Base-by-base conservation (phyloP, 352 stramenopile genomes). In the Globisporangium cystogenes region DNA sequence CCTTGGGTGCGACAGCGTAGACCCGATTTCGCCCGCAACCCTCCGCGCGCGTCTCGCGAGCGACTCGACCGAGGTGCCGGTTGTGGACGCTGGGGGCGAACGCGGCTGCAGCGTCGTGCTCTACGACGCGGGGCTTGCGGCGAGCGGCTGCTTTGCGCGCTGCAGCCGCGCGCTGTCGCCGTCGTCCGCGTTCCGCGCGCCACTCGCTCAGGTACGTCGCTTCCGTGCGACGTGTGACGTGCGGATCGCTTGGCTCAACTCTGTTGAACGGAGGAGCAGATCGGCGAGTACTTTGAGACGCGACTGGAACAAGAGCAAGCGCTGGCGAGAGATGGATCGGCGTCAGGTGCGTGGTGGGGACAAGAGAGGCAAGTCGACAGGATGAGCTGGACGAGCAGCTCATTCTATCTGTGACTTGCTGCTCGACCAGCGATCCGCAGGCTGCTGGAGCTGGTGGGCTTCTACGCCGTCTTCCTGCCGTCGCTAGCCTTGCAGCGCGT, bases 381-480 rank as follows among this genome's bases (percentile, higher is more conserved):
- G 26, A 29, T 29, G 26, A 29, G 3, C 5, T 29, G 26, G 26
- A 5, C 26, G 26, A 29, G 26, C 3, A 29, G 2, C 26, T 29
- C 26, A 29, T 29, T 5, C 26, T 2, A 29, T 2, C 26, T 29
- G 26, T 29, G 26, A 29, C 26, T 29, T 29, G 26, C 5, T 37
- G 8, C 18, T 24, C 8, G 10, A 15, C 7, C 29, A 55, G 54
- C 6, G 20, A 1, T 48, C 1, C 33, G 47, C 29, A 41, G 27
- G 10, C 15, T 46, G 3, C 18, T 33, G 42, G 57, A 64, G 40
- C 21, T n/a, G 1, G 16, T 62, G 10, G 53, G 55, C 3, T 74
- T 58, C 46, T 72, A 73, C n/a, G 18, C 29, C 1, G 6, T 74
- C 20, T 72, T 56, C 20, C 2, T 58, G 21, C 70, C 65, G 10